phyloP scores from a whole-genome alignment of 306 rosid species.

The Lablab purpureus region DNA sequence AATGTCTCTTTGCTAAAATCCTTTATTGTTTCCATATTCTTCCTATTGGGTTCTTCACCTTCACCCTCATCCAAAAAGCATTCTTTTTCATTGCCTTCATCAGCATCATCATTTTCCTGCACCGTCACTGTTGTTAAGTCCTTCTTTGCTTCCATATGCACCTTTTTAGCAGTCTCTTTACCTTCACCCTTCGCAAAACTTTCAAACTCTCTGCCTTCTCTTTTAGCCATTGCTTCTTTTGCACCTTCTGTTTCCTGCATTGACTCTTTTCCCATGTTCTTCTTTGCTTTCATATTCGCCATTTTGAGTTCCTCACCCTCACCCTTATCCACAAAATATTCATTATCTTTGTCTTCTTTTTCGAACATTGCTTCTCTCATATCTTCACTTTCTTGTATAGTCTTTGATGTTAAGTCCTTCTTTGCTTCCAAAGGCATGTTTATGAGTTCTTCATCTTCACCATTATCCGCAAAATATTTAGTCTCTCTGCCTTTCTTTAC shows the following conservation, averaged over 20 bases:
- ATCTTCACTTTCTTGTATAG: not conserved
- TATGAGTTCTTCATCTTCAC: not conserved
- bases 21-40: not conserved
- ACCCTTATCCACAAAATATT: not conserved
- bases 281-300: not conserved
- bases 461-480: not conserved
- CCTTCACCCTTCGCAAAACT: not conserved
- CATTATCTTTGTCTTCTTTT: not conserved
- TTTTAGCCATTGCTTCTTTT: not conserved
- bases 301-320: not conserved
- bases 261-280: not conserved
- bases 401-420: not conserved
- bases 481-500: not conserved
- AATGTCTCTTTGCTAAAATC: not conserved
- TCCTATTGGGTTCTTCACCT: not conserved
- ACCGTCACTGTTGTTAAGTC: conserved; percentile 1
- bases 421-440: not conserved
- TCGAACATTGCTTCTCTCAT: not conserved
- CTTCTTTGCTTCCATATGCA: not conserved
- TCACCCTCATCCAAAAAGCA: not conserved
- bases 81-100: not conserved
- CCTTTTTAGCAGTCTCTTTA: not conserved
- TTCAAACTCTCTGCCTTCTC: not conserved
- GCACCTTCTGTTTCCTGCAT: not conserved
- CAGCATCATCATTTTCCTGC: not conserved